A percentile compares a stretch with the other conserved stretches of the same genome.
Evolutionary conservation across 2,329 filamentous ascomycete genomes (phyloP).

Genomic region (Raffaelea arxii): DNA sequence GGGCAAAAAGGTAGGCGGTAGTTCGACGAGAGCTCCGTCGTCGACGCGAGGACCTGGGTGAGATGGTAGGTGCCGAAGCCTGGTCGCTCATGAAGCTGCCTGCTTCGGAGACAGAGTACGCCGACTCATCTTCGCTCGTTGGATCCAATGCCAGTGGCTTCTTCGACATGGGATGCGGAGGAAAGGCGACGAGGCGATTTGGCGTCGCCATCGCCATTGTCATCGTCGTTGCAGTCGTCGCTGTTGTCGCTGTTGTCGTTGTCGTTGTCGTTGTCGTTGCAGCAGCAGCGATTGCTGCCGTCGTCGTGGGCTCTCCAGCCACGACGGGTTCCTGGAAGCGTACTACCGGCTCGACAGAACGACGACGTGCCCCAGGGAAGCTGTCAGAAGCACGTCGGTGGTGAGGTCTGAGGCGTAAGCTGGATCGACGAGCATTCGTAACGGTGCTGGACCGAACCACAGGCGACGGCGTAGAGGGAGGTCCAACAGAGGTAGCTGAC

Average conservation of each 20-base stretch:
- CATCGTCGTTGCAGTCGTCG: too few species aligned
- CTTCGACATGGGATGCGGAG: neutral
- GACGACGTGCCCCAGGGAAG: slow-evolving; percentile 1
- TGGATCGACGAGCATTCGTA: slow-evolving; percentile 3
- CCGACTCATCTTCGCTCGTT: slow-evolving; percentile 39
- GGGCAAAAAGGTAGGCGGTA: slow-evolving; percentile 57
- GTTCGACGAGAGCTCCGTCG: slow-evolving; percentile 38
- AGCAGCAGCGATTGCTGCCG: slow-evolving; percentile 1
- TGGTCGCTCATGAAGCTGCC: slow-evolving; percentile 34
- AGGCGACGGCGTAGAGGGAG: slow-evolving; percentile 4
- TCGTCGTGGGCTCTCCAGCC: slow-evolving; percentile 14
- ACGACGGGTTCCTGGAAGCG: slow-evolving; percentile 32
- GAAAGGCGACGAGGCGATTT: too few species aligned
- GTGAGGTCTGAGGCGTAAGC: slow-evolving; percentile 6
- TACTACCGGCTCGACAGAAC: slow-evolving; percentile 30
- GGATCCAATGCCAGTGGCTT: slow-evolving; percentile 7
- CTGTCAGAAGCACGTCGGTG: slow-evolving; percentile 8
- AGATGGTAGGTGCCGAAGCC: slow-evolving; percentile 23
- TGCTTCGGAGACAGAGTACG: slow-evolving; percentile 34
- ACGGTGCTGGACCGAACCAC: slow-evolving; percentile 7
- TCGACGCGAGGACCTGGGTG: slow-evolving; percentile 24
- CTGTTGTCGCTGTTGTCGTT: neutral
- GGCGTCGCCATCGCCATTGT: too few species aligned
- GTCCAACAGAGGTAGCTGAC: slow-evolving; percentile 4
- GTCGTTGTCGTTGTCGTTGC: too few species aligned